Percentiles rank a stretch among this genome's conserved stretches.
Conservation (phyloP, 371 early-diverging fungal genomes). For the Circinella umbellata region DNA sequence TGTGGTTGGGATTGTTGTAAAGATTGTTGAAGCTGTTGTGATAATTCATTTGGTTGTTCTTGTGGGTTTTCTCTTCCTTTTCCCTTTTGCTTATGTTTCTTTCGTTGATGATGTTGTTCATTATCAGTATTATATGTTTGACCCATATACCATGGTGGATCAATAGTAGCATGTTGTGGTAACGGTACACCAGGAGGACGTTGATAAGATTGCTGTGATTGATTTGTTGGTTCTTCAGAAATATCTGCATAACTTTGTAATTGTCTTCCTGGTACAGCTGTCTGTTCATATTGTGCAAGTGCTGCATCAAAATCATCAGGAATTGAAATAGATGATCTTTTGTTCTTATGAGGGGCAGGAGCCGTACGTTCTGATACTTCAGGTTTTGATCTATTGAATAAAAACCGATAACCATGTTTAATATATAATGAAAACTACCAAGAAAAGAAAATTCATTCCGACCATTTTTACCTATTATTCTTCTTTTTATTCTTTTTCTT, state of each 20-base stretch:
- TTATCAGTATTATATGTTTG: background rate
- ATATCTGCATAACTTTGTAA: constrained; percentile 44
- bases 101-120: background rate
- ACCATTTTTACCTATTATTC: no score
- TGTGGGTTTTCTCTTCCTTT: no score
- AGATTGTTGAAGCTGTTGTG: background rate
- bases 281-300: constrained; percentile 26
- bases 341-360: no score
- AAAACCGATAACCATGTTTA: no score
- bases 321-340: no score
- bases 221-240: background rate
- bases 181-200: background rate
- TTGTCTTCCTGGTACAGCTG: constrained; percentile 23
- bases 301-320: constrained; percentile 28
- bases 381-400: no score
- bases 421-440: no score
- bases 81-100: no score
- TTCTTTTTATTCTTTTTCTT: constrained; percentile 35
- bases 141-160: constrained; percentile 6
- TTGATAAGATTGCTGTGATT: background rate
- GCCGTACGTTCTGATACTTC: no score
- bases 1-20: background rate
- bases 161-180: background rate
- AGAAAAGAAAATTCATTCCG: no score
- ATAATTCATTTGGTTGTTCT: background rate